phyloP scores from a whole-genome alignment of 1,284 basidiomycete species.

The Rhodotorula sp. region DNA sequence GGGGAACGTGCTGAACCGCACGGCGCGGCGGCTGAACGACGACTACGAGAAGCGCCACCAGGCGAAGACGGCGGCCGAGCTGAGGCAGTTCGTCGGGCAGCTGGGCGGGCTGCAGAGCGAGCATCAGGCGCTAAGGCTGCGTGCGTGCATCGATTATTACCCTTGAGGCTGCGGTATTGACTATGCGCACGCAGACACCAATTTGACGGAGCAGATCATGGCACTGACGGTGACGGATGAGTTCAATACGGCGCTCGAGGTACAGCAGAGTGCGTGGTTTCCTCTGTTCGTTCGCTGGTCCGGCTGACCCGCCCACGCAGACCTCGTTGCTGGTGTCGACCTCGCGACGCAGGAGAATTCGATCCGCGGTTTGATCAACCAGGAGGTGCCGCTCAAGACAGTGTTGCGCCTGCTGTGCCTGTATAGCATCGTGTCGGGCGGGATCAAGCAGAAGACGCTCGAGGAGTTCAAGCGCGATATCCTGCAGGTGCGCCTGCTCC shows the following conservation, averaged over 20 bases:
- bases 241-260: slow-evolving; percentile 90
- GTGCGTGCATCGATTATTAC: slow-evolving; percentile 57
- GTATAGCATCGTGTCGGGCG: slow-evolving; percentile 76
- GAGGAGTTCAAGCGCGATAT: slow-evolving; percentile 90
- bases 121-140: slow-evolving; percentile 82
- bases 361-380: slow-evolving; percentile 83
- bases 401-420: slow-evolving; percentile 82
- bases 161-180: no score
- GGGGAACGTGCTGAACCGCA: slow-evolving; percentile 75
- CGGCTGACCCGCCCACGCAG: slow-evolving; percentile 53
- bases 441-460: slow-evolving; percentile 81
- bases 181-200: slow-evolving; percentile 68
- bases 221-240: slow-evolving; percentile 80
- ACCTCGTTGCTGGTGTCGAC: slow-evolving; percentile 88
- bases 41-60: slow-evolving; percentile 76
- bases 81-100: slow-evolving; percentile 93
- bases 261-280: slow-evolving; percentile 79
- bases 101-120: slow-evolving; percentile 88
- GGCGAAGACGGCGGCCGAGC: slow-evolving; percentile 89
- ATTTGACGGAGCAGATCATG: slow-evolving; percentile 86
- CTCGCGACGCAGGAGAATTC: slow-evolving; percentile 70
- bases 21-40: slow-evolving; percentile 82
- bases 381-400: slow-evolving; percentile 74
- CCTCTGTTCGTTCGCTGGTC: fast-evolving
- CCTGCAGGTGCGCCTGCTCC: slow-evolving; percentile 65